Base-by-base conservation (phyloP, 495 filamentous ascomycete genomes). In the Penicillium coprophilum region DNA sequence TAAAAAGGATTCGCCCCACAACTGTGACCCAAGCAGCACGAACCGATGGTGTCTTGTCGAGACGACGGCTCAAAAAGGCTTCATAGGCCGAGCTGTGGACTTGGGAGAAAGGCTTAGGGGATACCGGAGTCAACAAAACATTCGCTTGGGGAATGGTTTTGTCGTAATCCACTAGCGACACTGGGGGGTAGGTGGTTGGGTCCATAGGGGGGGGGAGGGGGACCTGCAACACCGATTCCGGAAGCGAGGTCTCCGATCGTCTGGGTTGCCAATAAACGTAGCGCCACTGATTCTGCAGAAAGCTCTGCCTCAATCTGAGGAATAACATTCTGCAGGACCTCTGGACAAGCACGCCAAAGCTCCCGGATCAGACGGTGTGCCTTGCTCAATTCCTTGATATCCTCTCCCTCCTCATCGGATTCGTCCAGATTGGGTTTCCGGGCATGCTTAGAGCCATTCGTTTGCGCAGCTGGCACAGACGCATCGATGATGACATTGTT, bases 251-350 rank as follows among this genome's bases (percentile, higher is more conserved):
- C 94, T 30, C 94, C 94, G 28, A 99, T 80, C 0, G 94, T 97
- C 68, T 97, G 89, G 0, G 91, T 95, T 10, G 92, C 93, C 23
- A 97, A 76, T 39, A 91, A 79, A 31, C 94, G 88, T 19, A 99
- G 71, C 55, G 92, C 85, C 4, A 91, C 79, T 45, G 95, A 94
- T 69, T 97, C 95, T 7, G 91, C 90, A 6, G 87, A 87, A 20
- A 99, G 72, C 69, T 99, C 93, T 39, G 91, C 89, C 64, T 99
- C 95, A 48, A 99, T 77, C 63, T 96, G 92, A 6, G 92, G 93
- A 27, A 99, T 87, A 19, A 97, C 92, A 61, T 96, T 96, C 55
- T 90, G 88, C 11, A 99, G 79, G 19, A 96, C 92, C 28, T 86
- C 80, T 13, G 94, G 92, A 31, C 88, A 90, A 39, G 92, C 92